These are phyloP conservation scores for Solanum commersonii DNA, from an alignment of 257 asterid genomes.

Conservation along the genomic window DNA sequence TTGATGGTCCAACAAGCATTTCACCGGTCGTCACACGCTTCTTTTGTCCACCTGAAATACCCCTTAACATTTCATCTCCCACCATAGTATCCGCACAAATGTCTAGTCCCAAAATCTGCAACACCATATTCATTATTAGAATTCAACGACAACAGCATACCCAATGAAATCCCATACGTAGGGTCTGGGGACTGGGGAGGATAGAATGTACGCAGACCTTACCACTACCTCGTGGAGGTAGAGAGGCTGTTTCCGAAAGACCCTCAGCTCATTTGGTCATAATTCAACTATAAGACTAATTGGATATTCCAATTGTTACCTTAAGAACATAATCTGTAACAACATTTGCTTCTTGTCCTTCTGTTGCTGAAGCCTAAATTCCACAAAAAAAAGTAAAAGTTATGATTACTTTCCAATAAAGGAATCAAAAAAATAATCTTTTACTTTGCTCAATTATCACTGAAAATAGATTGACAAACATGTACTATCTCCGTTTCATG, in stretches of 20 bases:
- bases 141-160: not conserved
- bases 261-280: not conserved
- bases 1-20: constrained; percentile 33
- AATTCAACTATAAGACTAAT: not conserved
- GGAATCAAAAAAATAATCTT: not conserved
- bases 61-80: constrained; percentile 38
- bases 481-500: not conserved
- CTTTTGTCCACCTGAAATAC: constrained; percentile 34
- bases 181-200: not conserved
- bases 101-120: constrained; percentile 34
- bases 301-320: constrained; percentile 18
- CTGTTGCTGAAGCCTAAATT: constrained; percentile 53
- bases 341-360: constrained; percentile 53
- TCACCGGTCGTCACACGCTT: constrained; percentile 38
- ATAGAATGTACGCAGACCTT: not conserved
- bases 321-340: constrained; percentile 54
- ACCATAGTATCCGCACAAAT: constrained; percentile 33
- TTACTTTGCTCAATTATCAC: not conserved
- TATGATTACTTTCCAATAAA: not conserved
- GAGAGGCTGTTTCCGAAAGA: not conserved
- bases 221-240: not conserved
- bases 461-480: not conserved
- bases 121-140: not conserved
- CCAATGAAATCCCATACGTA: not conserved
- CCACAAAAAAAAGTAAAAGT: not conserved